phyloP scores from a whole-genome alignment of 441 rosid genomes.

The Brassica hybrid region DNA sequence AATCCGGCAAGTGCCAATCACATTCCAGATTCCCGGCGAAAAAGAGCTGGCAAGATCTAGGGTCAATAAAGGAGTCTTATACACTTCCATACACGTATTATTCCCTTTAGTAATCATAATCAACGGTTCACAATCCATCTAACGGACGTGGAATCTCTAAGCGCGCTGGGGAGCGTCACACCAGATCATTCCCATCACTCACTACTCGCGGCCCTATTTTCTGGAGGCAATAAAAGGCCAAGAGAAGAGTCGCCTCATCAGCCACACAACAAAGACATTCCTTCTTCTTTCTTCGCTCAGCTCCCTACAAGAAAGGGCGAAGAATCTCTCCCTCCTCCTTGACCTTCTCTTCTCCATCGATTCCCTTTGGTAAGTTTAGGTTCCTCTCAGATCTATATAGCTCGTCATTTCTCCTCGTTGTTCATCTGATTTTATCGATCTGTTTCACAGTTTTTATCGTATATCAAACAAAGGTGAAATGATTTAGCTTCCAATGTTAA shows the following conservation, averaged over 20 bases:
- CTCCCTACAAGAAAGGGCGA: conserved; percentile 50
- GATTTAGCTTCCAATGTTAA: neutral
- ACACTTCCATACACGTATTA: neutral
- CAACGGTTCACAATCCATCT: conserved; percentile 4
- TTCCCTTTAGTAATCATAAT: conserved; percentile 12
- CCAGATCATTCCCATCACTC: conserved; percentile 1
- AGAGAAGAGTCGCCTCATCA: conserved; percentile 34
- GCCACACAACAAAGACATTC: conserved; percentile 34
- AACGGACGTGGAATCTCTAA: neutral
- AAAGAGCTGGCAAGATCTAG: conserved; percentile 8
- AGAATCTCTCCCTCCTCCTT: conserved; percentile 39
- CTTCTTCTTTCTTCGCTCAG: conserved; percentile 30
- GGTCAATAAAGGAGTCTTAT: conserved; percentile 19
- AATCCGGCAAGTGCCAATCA: conserved; percentile 15
- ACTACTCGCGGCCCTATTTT: conserved; percentile 32
- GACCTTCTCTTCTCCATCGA: conserved; percentile 31
- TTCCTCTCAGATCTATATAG: neutral
- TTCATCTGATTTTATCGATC: conserved; percentile 3
- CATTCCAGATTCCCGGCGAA: conserved; percentile 24
- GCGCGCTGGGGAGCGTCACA: neutral
- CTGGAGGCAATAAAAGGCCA: conserved; percentile 43
- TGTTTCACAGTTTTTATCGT: neutral
- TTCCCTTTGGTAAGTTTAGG: conserved; percentile 25
- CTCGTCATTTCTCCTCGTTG: neutral
- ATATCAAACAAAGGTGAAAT: conserved; percentile 12